These are phyloP conservation scores for Agaricus blazei DNA, from an alignment of 768 basidiomycete species.

Conservation along the genomic window DNA sequence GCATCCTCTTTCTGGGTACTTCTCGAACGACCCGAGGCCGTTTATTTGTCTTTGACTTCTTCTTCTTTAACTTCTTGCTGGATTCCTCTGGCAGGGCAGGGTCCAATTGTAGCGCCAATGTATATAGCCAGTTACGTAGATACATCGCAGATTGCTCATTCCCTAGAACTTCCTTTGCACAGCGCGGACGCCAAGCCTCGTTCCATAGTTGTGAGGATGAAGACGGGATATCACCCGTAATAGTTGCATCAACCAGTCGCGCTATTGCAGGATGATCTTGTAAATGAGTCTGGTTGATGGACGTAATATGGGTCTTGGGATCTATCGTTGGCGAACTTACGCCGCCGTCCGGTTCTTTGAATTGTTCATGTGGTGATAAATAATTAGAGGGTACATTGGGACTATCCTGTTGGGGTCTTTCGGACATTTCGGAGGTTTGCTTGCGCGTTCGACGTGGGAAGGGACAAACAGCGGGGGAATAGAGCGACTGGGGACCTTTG, in stretches of 20 bases:
- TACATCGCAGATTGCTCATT: constrained; percentile 68
- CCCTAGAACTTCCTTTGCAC: constrained; percentile 72
- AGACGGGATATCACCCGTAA: constrained; percentile 13
- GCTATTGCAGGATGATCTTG: constrained; percentile 46
- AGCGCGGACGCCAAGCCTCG: constrained; percentile 69
- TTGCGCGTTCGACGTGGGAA: constrained; percentile 10
- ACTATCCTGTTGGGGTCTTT: background rate
- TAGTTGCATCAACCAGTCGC: constrained; percentile 25
- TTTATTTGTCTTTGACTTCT: constrained; percentile 32
- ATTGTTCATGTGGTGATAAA: background rate
- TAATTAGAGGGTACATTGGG: background rate
- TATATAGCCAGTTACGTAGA: constrained; percentile 73
- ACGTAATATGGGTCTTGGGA: background rate
- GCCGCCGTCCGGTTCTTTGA: background rate
- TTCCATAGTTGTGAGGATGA: constrained; percentile 54
- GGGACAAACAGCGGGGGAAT: constrained; percentile 15
- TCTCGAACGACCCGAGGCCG: constrained; percentile 56
- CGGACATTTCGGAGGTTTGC: background rate
- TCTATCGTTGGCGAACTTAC: background rate
- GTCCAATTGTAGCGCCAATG: constrained; percentile 57
- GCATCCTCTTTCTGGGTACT: constrained; percentile 49
- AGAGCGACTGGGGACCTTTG: constrained; percentile 48
- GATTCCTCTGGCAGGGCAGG: constrained; percentile 9
- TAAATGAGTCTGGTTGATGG: constrained; percentile 5
- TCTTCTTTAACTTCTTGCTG: constrained; percentile 14